A percentile compares a stretch with the other conserved stretches of the same genome.
Conservation (phyloP, 495 filamentous ascomycete species). For the Chaetomidium leptoderma region DNA sequence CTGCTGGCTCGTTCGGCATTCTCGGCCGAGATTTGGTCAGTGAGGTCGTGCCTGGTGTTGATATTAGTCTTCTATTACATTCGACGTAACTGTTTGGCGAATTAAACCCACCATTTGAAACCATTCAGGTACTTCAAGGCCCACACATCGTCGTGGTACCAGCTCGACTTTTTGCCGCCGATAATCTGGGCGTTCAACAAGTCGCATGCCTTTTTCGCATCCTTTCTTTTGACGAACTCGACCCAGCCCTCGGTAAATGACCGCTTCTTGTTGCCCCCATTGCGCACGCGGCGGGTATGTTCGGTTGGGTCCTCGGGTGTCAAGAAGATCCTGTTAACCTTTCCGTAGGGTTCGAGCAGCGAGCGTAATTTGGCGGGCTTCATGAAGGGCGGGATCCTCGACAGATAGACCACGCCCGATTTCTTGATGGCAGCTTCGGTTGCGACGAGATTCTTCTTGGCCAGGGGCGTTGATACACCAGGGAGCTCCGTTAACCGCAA, state of each 20-base stretch:
- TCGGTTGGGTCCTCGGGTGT: conserved; percentile 68
- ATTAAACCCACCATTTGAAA: conserved; percentile 61
- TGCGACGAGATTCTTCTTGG: conserved; percentile 56
- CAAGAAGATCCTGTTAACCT: conserved; percentile 81
- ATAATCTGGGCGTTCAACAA: conserved; percentile 76
- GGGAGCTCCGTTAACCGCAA: conserved; percentile 37
- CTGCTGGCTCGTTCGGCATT: conserved; percentile 75
- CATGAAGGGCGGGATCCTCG: conserved; percentile 90
- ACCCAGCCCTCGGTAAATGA: conserved; percentile 91
- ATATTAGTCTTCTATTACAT: neutral
- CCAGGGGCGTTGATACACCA: conserved; percentile 47
- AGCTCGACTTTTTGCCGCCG: conserved; percentile 81
- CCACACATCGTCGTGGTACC: conserved; percentile 92
- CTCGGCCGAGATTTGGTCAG: conserved; percentile 71
- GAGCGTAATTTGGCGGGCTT: conserved; percentile 77
- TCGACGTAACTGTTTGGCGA: neutral
- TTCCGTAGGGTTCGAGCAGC: conserved; percentile 71
- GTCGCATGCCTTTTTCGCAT: conserved; percentile 81
- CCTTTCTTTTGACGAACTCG: conserved; percentile 61
- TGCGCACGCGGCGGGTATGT: conserved; percentile 55
- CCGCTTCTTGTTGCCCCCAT: conserved; percentile 83
- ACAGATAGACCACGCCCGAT: conserved; percentile 83
- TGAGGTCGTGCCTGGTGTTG: conserved; percentile 42
- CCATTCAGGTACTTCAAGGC: conserved; percentile 71
- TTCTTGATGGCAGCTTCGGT: conserved; percentile 54